Evolutionary conservation across 73 alveolate species (phyloP).

Genomic region (Uronychia setigera): DNA sequence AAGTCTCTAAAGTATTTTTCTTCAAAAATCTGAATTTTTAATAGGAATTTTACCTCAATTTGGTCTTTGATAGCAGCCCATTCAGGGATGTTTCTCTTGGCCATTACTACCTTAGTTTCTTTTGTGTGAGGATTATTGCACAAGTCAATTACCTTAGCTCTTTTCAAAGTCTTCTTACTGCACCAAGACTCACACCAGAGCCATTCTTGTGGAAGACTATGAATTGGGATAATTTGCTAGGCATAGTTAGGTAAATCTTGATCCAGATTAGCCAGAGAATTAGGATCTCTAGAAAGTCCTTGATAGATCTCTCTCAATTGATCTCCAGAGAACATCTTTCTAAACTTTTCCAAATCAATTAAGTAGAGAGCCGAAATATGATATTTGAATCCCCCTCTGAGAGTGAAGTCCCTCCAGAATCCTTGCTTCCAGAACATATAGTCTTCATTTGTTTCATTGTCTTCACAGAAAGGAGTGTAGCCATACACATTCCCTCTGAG

Average conservation of each 20-base stretch:
- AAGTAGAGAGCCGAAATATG: conserved; percentile 67
- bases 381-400: conserved; percentile 17
- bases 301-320: conserved; percentile 55
- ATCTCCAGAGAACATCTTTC: conserved; percentile 49
- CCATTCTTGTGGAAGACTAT: conserved; percentile 65
- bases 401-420: conserved; percentile 61
- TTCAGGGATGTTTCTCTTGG: no score
- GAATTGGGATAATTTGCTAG: conserved; percentile 53
- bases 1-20: no score
- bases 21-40: no score
- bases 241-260: conserved; percentile 78
- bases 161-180: conserved; percentile 35
- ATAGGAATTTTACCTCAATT: no score
- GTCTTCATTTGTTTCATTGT: conserved; percentile 67
- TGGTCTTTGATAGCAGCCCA: no score
- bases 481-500: conserved; percentile 64
- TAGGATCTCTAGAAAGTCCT: conserved; percentile 62
- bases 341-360: conserved; percentile 51
- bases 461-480: conserved; percentile 67
- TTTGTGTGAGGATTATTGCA: conserved; percentile 76
- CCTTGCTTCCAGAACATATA: conserved; percentile 77
- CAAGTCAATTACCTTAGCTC: conserved; percentile 69
- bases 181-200: conserved; percentile 82
- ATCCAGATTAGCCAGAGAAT: conserved; percentile 67
- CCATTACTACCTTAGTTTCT: no score